phyloP scores from a whole-genome alignment of 768 basidiomycete species.

The Naganishia randhawae region DNA sequence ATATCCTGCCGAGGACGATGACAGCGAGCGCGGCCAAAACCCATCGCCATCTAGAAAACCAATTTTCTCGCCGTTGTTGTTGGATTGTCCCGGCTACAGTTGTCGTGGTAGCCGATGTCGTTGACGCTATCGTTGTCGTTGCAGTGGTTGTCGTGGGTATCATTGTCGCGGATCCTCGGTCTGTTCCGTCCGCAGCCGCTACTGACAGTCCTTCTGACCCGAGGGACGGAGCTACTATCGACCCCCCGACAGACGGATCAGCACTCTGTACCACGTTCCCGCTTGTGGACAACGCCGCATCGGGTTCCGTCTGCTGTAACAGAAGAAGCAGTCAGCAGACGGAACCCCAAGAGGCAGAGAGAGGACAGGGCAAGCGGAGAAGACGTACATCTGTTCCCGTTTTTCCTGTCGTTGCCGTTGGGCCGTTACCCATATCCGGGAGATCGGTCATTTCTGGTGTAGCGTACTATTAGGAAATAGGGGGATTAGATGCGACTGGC shows the following conservation, averaged over 20 bases:
- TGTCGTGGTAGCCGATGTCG: background rate
- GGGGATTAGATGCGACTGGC: background rate
- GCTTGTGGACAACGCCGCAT: background rate
- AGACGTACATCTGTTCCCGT: background rate
- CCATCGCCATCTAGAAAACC: constrained; percentile 37
- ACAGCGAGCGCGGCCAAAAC: constrained; percentile 41
- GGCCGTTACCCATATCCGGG: constrained; percentile 76
- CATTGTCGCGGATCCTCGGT: too few relatives aligned
- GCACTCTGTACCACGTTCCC: background rate
- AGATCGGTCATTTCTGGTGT: constrained; percentile 63
- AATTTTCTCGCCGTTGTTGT: constrained; percentile 16
- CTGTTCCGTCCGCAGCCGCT: background rate
- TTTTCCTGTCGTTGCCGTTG: background rate
- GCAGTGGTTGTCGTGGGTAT: too few relatives aligned
- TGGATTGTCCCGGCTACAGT: background rate
- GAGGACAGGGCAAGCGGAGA: background rate
- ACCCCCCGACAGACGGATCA: background rate
- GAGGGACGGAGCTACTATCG: background rate
- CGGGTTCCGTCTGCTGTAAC: background rate
- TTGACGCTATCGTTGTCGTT: background rate
- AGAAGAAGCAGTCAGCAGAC: constrained; percentile 13
- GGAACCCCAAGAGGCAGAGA: background rate
- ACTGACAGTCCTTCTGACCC: background rate
- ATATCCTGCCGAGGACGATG: constrained; percentile 43
- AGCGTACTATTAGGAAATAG: constrained; percentile 61